These are phyloP conservation scores for Thalassiosira allenii DNA, from an alignment of 352 stramenopile genomes.

Conservation along the genomic window DNA sequence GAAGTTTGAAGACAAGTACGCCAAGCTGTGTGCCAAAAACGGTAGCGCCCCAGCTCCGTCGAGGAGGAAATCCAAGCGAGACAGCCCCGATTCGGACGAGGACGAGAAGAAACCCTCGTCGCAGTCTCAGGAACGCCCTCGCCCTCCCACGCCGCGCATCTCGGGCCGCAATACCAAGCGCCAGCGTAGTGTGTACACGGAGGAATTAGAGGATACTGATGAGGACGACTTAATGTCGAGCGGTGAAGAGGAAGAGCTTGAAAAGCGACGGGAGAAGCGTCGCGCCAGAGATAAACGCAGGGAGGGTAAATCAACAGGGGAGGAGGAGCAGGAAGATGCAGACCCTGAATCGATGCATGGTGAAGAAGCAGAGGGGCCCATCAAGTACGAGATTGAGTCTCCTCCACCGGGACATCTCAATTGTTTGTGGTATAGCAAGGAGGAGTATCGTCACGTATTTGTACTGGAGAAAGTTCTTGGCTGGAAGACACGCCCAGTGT, in stretches of 20 bases:
- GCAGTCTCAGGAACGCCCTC: not conserved
- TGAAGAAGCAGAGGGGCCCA: conserved; percentile 15
- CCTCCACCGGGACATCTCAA: conserved; percentile 72
- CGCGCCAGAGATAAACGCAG: conserved; percentile 53
- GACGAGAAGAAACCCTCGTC: conserved; percentile 24
- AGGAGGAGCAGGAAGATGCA: conserved; percentile 22
- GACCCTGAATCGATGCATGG: not conserved
- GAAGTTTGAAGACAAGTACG: conserved; percentile 87
- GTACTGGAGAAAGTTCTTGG: conserved; percentile 85
- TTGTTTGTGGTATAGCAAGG: conserved; percentile 84
- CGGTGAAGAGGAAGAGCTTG: conserved; percentile 54
- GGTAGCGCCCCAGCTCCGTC: conserved; percentile 15
- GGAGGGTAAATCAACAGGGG: conserved; percentile 9
- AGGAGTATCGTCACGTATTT: conserved; percentile 80
- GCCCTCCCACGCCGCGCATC: not conserved
- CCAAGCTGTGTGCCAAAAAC: conserved; percentile 62
- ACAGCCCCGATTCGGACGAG: conserved; percentile 14
- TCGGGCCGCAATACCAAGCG: conserved; percentile 61
- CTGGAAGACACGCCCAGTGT: conserved; percentile 75
- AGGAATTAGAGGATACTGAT: conserved; percentile 69
- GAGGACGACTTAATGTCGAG: conserved; percentile 73
- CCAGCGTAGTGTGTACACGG: conserved; percentile 60
- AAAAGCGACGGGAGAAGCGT: conserved; percentile 59
- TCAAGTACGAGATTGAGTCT: conserved; percentile 68
- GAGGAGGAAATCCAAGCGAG: conserved; percentile 12